A percentile compares a stretch with the other conserved stretches of the same genome.
Evolutionary conservation across 2,329 filamentous ascomycete species (phyloP).

Genomic region (Sporothrix pseudoabietina): DNA sequence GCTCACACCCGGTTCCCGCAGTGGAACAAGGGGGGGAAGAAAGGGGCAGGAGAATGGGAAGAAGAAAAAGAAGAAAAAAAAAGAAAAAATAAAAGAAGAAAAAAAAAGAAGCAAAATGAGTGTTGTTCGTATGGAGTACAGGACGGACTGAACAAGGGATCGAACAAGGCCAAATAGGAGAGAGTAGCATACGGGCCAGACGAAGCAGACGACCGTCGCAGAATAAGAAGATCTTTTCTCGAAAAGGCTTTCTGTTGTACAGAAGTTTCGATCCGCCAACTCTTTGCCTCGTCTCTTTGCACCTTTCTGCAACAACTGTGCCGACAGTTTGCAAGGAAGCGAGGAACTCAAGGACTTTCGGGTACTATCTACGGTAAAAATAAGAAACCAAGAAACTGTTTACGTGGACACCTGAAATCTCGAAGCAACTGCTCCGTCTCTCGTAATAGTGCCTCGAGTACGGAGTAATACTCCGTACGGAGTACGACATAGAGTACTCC

Average conservation of each 20-base stretch:
- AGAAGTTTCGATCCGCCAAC: not conserved
- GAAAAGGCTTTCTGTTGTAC: not conserved
- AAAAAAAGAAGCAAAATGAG: not conserved
- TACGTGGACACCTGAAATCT: not conserved
- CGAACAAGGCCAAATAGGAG: not conserved
- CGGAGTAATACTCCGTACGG: too few species aligned
- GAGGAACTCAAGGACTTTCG: not conserved
- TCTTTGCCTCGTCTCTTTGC: not conserved
- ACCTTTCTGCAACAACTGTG: not conserved
- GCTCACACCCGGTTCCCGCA: not conserved
- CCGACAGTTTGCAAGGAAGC: not conserved
- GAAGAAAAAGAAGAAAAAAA: not conserved
- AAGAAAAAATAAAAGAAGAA: not conserved
- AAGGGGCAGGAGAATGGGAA: not conserved
- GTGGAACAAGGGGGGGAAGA: not conserved
- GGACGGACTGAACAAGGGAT: not conserved
- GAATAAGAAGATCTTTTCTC: conserved; percentile 8
- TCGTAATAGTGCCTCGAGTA: not conserved
- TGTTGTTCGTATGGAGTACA: not conserved
- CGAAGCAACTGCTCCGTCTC: not conserved
- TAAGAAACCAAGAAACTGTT: not conserved
- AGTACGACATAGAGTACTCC: too few species aligned
- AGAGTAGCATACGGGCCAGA: not conserved
- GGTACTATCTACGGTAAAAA: not conserved
- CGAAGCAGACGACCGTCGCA: not conserved